Conservation (phyloP, 2,329 filamentous ascomycete genomes). For the Fonsecaea pugnacius region DNA sequence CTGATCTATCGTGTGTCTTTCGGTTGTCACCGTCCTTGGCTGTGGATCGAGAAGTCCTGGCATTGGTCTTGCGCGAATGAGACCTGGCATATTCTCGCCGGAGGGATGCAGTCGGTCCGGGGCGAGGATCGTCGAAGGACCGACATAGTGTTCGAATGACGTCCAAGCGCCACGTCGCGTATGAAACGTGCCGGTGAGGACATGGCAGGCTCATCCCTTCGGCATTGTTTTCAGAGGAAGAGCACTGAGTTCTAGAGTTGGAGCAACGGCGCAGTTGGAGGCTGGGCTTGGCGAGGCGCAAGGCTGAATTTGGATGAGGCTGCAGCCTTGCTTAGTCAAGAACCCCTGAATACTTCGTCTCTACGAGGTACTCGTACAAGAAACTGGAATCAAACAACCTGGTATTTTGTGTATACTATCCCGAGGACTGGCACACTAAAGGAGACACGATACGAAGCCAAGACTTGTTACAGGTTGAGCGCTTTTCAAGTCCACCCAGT, state of each 20-base stretch:
- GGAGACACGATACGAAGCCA: not conserved
- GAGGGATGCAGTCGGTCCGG: not conserved
- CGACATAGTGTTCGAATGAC: slow-evolving; percentile 22
- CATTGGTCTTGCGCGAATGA: not conserved
- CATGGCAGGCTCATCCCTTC: slow-evolving; percentile 33
- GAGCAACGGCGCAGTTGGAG: not conserved
- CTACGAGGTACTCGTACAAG: no score
- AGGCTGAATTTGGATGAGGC: not conserved
- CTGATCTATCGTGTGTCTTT: not conserved
- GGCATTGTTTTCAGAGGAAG: not conserved
- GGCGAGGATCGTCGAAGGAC: not conserved
- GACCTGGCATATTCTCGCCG: not conserved
- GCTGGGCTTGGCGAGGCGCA: not conserved
- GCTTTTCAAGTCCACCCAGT: not conserved
- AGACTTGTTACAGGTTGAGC: not conserved
- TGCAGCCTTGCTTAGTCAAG: not conserved
- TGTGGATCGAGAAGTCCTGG: not conserved
- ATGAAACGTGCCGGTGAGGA: slow-evolving; percentile 28
- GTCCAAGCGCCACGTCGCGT: slow-evolving; percentile 33
- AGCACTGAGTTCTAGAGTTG: not conserved
- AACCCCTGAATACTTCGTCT: not conserved
- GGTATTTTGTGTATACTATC: not conserved
- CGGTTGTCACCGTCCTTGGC: not conserved
- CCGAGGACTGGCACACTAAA: not conserved
- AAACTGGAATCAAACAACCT: no score